Base-by-base conservation (phyloP, 1,284 basidiomycete species). In the Grifola frondosa region DNA sequence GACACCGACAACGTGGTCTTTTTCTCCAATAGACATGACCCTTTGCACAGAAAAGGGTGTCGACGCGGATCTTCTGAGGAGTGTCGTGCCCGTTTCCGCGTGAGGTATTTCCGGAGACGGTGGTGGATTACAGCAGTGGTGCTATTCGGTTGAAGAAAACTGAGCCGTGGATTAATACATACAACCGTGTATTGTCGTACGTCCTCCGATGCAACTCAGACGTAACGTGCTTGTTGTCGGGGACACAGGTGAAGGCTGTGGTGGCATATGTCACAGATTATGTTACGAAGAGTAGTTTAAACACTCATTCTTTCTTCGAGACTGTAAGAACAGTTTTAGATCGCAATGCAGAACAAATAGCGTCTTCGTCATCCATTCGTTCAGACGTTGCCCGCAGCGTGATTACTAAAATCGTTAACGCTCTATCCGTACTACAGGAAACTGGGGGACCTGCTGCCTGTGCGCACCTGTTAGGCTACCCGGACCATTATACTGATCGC, bases 251-350 rank as follows among this genome's bases (percentile, higher is more conserved):
- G 5, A 68, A 67, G 42, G 58, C 65, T 20, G 59, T 69, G 3
- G 45, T 71, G 6, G 49, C 54, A 7, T 72, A 70, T 60, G 56
- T 70, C 3, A 60, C 67, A 4, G 66, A 72, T 42, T 72, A 71
- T 54, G 59, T 73, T 20, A 69, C 67, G 0, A 72, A 72, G 40
- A 31, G 50, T 6, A 23, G 44, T 2, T 39, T 70, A 15, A 69
- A 68, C 33, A 70, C 66, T 3, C 56, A 65, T 49, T 48, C 46
- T 2, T 56, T 67, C 15, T 69, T 70, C 59, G 57, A 65, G 16
- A 44, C 57, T n/a, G 56, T 69, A 10, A 34, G 39, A 30, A 39
- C 38, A 12, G 52, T 65, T 3, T 62, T 65, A 46, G 38, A 51
- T 1, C 56, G 49, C 15, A 52, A 59, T 40, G 17, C 49, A 9